phyloP scores from a whole-genome alignment of 495 filamentous ascomycete species.

The Aspergillus wentii region DNA sequence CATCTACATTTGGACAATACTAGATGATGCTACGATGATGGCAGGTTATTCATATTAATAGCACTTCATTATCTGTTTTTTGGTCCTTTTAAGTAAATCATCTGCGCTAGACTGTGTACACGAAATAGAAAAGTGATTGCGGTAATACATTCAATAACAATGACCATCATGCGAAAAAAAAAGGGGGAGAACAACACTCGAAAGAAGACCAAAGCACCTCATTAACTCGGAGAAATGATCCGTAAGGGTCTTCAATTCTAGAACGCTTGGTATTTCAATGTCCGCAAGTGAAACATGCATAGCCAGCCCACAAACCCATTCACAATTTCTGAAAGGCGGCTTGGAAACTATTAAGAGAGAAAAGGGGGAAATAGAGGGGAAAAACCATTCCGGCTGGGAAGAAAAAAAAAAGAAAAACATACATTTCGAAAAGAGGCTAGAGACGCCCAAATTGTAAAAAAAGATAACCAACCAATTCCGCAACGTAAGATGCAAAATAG shows the following conservation, averaged over 20 bases:
- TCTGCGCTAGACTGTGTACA: conserved; percentile 23
- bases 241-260: conserved; percentile 13
- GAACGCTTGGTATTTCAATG: conserved; percentile 19
- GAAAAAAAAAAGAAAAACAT: conserved; percentile 15
- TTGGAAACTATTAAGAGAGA: conserved; percentile 7
- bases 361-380: conserved; percentile 13
- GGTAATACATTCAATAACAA: conserved; percentile 14
- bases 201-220: conserved; percentile 3
- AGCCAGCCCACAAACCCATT: conserved; percentile 13
- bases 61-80: conserved; percentile 8
- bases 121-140: conserved; percentile 11
- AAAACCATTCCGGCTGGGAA: conserved; percentile 9
- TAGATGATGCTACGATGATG: neutral
- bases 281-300: conserved; percentile 10
- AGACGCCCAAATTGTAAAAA: conserved; percentile 32
- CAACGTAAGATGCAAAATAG: conserved; percentile 34
- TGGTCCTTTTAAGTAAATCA: conserved; percentile 14
- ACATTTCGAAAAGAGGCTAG: conserved; percentile 24
- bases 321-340: conserved; percentile 18
- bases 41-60: neutral
- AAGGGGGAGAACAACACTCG: conserved; percentile 10
- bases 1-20: too few species aligned
- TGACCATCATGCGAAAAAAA: conserved; percentile 30
- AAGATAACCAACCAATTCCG: conserved; percentile 41
- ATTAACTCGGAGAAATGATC: conserved; percentile 3